Evolutionary conservation across 2,329 filamentous ascomycete species (phyloP).

Genomic region (Colletotrichum sp.): DNA sequence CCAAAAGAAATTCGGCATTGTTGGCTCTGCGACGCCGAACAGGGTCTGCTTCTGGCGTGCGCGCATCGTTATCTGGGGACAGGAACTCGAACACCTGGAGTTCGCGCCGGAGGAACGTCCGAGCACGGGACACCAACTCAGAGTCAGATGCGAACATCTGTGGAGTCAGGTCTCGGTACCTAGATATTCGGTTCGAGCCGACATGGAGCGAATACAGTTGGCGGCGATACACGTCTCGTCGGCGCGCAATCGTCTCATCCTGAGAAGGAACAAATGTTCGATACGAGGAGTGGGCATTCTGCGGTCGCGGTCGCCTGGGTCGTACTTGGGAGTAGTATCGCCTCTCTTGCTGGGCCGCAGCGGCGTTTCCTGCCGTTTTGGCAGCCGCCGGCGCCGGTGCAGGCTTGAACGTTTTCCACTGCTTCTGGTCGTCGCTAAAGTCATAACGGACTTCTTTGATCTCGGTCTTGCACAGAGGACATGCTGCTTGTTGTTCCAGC

Average conservation of each 20-base stretch:
- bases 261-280: conserved; percentile 23
- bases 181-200: conserved; percentile 79
- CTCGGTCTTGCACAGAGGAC: conserved; percentile 76
- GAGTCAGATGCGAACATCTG: conserved; percentile 66
- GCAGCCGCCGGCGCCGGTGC: not conserved
- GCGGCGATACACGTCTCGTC: conserved; percentile 75
- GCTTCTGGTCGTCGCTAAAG: conserved; percentile 35
- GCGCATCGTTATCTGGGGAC: conserved; percentile 29
- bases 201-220: conserved; percentile 81
- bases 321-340: not conserved
- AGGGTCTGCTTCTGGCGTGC: conserved; percentile 8
- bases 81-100: conserved; percentile 83
- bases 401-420: conserved; percentile 60
- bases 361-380: not conserved
- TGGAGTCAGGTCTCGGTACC: conserved; percentile 77
- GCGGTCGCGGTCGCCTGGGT: conserved; percentile 11
- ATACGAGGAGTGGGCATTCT: conserved; percentile 20
- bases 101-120: conserved; percentile 84
- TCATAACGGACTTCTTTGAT: conserved; percentile 69
- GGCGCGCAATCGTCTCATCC: conserved; percentile 54
- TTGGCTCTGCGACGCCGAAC: conserved; percentile 47
- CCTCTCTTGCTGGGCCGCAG: not conserved
- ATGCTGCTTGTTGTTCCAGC: conserved; percentile 74
- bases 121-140: conserved; percentile 75
- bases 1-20: conserved; percentile 84